Base-by-base conservation (phyloP, 2,329 filamentous ascomycete genomes). In the Penicillium polonicum region DNA sequence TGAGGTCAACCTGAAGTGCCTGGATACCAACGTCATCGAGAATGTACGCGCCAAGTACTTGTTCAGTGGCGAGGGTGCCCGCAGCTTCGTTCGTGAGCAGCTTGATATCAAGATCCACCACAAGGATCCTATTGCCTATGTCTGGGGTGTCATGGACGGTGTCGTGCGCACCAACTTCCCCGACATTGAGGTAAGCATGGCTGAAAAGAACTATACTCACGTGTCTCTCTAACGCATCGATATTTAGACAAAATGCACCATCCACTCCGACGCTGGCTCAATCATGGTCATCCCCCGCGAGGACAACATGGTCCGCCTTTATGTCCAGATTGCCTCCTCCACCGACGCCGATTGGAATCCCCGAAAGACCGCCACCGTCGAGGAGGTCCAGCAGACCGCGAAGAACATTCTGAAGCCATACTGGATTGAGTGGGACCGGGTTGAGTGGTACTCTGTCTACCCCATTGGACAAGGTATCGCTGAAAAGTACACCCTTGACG, bases 1-100 rank as follows among this genome's bases (percentile, higher is more conserved):
- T 1, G 83, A 90, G 63, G 91, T 96, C 29, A 82, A 86, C 58
- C 77, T 96, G 48, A 85, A 88, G 69, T 89, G 92, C 66, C 81
- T 92, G 15, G 89, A 96, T 68, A 90, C 90, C 31, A 85, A 84
- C 23, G 78, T 81, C 9, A 81, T 80, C 38, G 89, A 95, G 76
- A 92, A 79, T 1, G 79, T 86, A 12, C 78, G 83, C 55, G 75
- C 84, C 41, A 87, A 86, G 73, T 87, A 86, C 60, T 73, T 87
- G 13, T 87, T 86, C 72, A 84, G 82, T 66, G 85, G 83, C 38
- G 85, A 87, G 71, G 85, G 85, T 45, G 83, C 85, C 25, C 79
- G 80, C 61, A 85, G 83, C 68, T 86, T 85, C 64, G 78, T 87
- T 7, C 75, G 85, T 56, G 80, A 86, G 55, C 78, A 85, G 67